These are phyloP conservation scores for Fomes fomentarius DNA, from an alignment of 1,284 basidiomycete species.

Conservation along the genomic window DNA sequence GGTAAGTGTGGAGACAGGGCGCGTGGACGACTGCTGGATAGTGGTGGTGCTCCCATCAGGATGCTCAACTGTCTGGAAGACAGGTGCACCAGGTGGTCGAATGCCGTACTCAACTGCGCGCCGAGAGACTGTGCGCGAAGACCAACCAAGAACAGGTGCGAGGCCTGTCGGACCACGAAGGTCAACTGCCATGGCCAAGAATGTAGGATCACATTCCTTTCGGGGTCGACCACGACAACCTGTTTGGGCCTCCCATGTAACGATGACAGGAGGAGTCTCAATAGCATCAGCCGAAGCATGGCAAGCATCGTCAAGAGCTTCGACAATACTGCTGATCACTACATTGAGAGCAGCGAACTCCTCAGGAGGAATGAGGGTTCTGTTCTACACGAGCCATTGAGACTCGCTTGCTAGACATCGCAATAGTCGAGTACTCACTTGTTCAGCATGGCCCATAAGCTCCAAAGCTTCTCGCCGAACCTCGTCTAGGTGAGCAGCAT, in stretches of 20 bases:
- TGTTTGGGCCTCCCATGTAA: slow-evolving; percentile 16
- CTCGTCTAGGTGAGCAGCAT: not conserved
- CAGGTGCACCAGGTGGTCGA: slow-evolving; percentile 32
- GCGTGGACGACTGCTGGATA: not conserved
- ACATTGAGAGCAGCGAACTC: slow-evolving; percentile 23
- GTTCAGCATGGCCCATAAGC: not conserved
- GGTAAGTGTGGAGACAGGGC: slow-evolving; percentile 8
- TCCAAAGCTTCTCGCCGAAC: not conserved
- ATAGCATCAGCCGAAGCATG: slow-evolving; percentile 27
- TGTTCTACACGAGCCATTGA: not conserved
- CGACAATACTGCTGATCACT: slow-evolving; percentile 27
- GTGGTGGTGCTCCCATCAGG: not conserved
- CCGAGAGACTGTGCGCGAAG: slow-evolving; percentile 32
- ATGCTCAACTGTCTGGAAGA: slow-evolving; percentile 12
- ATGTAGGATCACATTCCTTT: slow-evolving; percentile 32
- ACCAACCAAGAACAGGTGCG: slow-evolving; percentile 24
- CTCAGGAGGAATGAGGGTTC: not conserved
- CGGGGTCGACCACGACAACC: slow-evolving; percentile 32
- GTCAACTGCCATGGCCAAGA: slow-evolving; percentile 29
- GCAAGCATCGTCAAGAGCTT: slow-evolving; percentile 24
- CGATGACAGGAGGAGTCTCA: slow-evolving; percentile 14
- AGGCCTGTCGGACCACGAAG: slow-evolving; percentile 32
- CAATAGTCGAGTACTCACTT: not conserved
- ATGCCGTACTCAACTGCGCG: slow-evolving; percentile 36
- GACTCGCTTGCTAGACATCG: not conserved